phyloP scores from a whole-genome alignment of 2,329 filamentous ascomycete genomes.

The Penicillium sp. region DNA sequence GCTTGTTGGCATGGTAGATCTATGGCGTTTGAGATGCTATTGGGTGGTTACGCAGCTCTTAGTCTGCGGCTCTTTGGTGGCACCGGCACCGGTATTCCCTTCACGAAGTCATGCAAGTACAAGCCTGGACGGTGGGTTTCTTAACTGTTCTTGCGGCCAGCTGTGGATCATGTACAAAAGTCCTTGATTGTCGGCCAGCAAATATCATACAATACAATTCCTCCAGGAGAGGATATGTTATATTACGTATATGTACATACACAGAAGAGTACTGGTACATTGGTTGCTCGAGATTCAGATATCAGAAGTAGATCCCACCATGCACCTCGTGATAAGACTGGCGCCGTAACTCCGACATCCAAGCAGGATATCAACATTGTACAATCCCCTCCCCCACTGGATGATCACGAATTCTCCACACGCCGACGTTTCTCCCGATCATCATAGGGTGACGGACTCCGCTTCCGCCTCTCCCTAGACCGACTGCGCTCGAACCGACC shows the following conservation, averaged over 20 bases:
- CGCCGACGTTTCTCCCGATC: constrained; percentile 44
- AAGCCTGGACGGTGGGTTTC: not conserved
- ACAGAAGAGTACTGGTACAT: constrained; percentile 1
- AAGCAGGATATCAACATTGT: constrained; percentile 9
- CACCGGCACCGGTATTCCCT: not conserved
- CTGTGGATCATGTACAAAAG: constrained; percentile 11
- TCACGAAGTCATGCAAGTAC: constrained; percentile 11
- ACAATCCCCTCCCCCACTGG: not conserved
- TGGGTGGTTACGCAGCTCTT: not conserved
- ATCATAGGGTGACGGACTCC: constrained; percentile 43
- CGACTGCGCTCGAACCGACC: constrained; percentile 45
- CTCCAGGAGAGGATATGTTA: constrained; percentile 19
- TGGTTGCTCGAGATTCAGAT: constrained; percentile 17
- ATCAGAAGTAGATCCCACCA: constrained; percentile 8
- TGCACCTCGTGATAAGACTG: constrained; percentile 13
- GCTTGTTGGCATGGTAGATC: not conserved
- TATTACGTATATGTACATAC: constrained; percentile 5
- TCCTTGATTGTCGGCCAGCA: constrained; percentile 4
- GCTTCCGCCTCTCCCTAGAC: constrained; percentile 45
- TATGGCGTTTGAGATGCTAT: not conserved
- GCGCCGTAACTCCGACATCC: constrained; percentile 19
- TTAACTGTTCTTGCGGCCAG: not conserved
- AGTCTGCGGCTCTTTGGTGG: not conserved
- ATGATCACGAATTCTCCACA: constrained; percentile 26
- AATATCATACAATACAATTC: constrained; percentile 12